These are phyloP conservation scores for Trypanosoma platydactyli DNA, from an alignment of 208 protist species.

Conservation along the genomic window DNA sequence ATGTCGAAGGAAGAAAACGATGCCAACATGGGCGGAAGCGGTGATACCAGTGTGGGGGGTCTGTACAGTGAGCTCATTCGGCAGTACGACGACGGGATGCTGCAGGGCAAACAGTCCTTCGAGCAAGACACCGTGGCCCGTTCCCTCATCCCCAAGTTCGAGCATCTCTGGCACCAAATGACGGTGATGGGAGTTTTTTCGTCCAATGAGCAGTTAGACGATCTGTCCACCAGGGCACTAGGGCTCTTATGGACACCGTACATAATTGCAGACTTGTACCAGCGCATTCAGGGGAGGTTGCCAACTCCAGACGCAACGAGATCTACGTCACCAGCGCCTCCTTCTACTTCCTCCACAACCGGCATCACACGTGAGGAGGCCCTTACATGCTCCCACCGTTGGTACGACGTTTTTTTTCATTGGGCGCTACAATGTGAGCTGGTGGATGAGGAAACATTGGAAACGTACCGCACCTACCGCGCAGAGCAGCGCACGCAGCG, in stretches of 20 bases:
- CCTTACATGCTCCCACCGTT: constrained; percentile 61
- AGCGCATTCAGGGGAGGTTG: constrained; percentile 57
- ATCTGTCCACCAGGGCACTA: constrained; percentile 77
- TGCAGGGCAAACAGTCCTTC: constrained; percentile 3
- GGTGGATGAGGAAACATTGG: constrained; percentile 67
- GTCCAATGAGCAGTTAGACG: constrained; percentile 78
- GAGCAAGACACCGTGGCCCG: constrained; percentile 33
- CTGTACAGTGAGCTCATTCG: constrained; percentile 57
- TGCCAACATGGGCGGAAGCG: neutral
- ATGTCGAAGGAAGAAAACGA: neutral
- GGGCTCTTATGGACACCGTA: constrained; percentile 87
- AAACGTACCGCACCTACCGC: constrained; percentile 55
- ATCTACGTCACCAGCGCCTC: neutral
- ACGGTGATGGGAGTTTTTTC: constrained; percentile 65
- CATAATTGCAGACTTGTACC: constrained; percentile 81
- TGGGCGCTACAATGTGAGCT: constrained; percentile 72
- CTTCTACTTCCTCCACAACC: neutral
- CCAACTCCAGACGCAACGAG: constrained; percentile 11
- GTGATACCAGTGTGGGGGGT: constrained; percentile 53
- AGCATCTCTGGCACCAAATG: constrained; percentile 71
- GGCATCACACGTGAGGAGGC: constrained; percentile 62
- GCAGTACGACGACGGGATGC: constrained; percentile 35
- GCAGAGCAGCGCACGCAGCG: constrained; percentile 75
- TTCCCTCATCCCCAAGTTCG: constrained; percentile 51
- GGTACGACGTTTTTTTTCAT: constrained; percentile 73